These are phyloP conservation scores for Russula compacta DNA, from an alignment of 768 basidiomycete species.

Conservation along the genomic window DNA sequence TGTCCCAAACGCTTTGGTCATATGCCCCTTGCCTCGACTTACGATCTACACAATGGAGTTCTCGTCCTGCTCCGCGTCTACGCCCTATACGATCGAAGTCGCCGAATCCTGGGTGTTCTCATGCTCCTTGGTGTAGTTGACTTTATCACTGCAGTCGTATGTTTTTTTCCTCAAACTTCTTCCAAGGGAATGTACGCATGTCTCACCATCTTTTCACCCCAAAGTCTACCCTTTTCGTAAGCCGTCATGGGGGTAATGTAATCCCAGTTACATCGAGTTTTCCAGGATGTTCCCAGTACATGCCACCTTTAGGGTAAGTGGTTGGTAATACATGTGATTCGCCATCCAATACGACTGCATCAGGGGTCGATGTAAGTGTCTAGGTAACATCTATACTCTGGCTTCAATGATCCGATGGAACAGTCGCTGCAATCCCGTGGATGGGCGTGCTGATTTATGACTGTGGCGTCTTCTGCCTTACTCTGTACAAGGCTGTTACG, in stretches of 20 bases:
- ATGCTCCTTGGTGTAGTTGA: not conserved
- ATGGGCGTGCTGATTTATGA: constrained; percentile 4
- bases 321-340: too few relatives aligned
- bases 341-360: not conserved
- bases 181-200: not conserved
- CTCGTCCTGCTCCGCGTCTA: constrained; percentile 4
- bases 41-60: not conserved
- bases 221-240: not conserved
- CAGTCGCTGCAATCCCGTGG: constrained; percentile 10
- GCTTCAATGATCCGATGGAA: not conserved
- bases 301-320: not conserved
- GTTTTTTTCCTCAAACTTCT: not conserved
- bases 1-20: not conserved
- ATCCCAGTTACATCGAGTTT: not conserved
- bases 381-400: too few relatives aligned
- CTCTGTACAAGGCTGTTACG: constrained; percentile 5
- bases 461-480: constrained; percentile 5
- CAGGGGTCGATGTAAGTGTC: constrained; percentile 4
- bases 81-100: constrained; percentile 5
- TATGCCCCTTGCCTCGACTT: too few relatives aligned
- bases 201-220: not conserved
- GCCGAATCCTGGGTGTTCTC: not conserved
- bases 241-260: not conserved
- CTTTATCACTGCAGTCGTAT: not conserved
- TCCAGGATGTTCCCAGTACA: constrained; percentile 4